phyloP scores from a whole-genome alignment of 78 protist genomes.

The Dictyostelium discoideum region DNA sequence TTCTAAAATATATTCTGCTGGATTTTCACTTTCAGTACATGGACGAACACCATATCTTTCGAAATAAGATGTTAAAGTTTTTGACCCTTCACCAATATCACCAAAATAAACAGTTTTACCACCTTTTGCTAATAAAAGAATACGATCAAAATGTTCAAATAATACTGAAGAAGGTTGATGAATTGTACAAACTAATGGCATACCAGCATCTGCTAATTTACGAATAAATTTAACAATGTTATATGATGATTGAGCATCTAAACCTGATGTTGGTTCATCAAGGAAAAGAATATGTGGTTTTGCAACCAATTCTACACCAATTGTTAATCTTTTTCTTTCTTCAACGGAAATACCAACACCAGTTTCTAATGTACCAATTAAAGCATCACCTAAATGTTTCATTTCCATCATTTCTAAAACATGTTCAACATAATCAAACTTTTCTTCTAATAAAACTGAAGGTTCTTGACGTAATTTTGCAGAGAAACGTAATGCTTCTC shows the following conservation, averaged over 20 bases:
- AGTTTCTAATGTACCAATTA: conserved; percentile 73
- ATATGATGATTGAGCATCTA: conserved; percentile 80
- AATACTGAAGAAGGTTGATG: conserved; percentile 84
- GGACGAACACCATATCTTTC: conserved; percentile 47
- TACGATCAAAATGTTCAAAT: conserved; percentile 79
- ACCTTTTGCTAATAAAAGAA: conserved; percentile 75
- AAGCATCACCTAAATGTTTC: conserved; percentile 78
- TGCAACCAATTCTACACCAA: conserved; percentile 82
- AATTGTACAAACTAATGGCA: conserved; percentile 79
- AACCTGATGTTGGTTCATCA: conserved; percentile 52
- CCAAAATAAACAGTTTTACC: conserved; percentile 85
- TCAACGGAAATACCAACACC: conserved; percentile 77
- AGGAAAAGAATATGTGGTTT: conserved; percentile 65
- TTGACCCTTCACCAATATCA: conserved; percentile 70
- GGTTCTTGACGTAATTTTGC: conserved; percentile 69
- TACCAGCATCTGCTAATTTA: conserved; percentile 79
- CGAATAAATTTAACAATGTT: conserved; percentile 65
- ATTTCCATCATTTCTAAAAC: conserved; percentile 79
- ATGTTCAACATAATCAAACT: conserved; percentile 42
- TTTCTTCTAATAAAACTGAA: conserved; percentile 30
- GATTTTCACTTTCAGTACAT: conserved; percentile 68
- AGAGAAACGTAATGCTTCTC: conserved; percentile 67
- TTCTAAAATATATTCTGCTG: conserved; percentile 83
- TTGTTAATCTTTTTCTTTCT: conserved; percentile 79
- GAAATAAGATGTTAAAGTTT: conserved; percentile 48